Conservation (phyloP, 352 stramenopile genomes). For the Phytopythium delawarense region DNA sequence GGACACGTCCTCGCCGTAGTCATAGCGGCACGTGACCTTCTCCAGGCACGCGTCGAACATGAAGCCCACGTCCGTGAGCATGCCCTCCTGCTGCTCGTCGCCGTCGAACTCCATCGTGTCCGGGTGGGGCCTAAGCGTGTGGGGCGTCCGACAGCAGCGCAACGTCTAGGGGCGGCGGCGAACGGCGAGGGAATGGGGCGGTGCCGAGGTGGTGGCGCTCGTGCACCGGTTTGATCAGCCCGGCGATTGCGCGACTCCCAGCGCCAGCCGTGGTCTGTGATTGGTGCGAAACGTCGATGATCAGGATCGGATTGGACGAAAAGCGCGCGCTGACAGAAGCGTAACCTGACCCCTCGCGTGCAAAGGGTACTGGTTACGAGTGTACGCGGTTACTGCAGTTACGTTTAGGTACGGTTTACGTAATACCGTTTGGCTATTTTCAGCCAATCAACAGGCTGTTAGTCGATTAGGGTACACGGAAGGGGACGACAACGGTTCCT, state of each 20-base stretch:
- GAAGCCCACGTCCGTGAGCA: conserved; percentile 58
- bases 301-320: neutral
- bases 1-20: conserved; percentile 53
- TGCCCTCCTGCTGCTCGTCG: conserved; percentile 18
- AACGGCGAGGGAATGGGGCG: neutral
- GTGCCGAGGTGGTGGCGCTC: neutral
- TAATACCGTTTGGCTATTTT: too few species aligned
- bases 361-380: too few species aligned
- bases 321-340: neutral
- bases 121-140: neutral
- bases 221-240: neutral
- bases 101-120: conserved; percentile 31
- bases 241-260: neutral
- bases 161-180: too few species aligned
- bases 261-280: neutral
- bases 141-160: too few species aligned
- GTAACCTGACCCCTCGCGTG: too few species aligned
- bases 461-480: too few species aligned
- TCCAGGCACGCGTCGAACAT: conserved; percentile 66
- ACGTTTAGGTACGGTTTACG: too few species aligned
- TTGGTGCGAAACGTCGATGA: neutral
- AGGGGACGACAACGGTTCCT: too few species aligned
- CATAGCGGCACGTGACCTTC: conserved; percentile 61
- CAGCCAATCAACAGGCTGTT: too few species aligned
- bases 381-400: too few species aligned